These are phyloP conservation scores for Debaryomyces singareniensis DNA, from an alignment of 1,139 yeast species.

Conservation along the genomic window DNA sequence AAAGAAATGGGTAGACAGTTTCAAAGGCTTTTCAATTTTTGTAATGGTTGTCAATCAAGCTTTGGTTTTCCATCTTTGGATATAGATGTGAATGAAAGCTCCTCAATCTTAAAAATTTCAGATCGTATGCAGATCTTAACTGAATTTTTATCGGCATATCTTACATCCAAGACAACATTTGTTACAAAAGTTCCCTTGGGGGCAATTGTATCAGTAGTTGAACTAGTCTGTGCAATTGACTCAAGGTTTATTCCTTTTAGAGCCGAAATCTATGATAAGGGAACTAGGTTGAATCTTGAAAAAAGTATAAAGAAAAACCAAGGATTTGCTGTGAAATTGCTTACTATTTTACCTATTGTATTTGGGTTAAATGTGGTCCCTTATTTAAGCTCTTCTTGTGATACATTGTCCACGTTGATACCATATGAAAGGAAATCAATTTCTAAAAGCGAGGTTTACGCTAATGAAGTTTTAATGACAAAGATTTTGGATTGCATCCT, in stretches of 20 bases:
- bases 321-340: slow-evolving; percentile 33
- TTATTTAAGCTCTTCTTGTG: slow-evolving; percentile 40
- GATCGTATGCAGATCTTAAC: slow-evolving; percentile 42
- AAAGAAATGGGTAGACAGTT: slow-evolving; percentile 31
- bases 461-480: slow-evolving; percentile 25
- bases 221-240: slow-evolving; percentile 48
- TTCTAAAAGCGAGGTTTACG: slow-evolving; percentile 22
- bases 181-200: slow-evolving; percentile 56
- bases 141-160: slow-evolving; percentile 38
- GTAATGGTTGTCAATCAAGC: slow-evolving; percentile 14
- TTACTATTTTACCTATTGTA: slow-evolving; percentile 27
- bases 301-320: slow-evolving; percentile 41
- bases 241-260: slow-evolving; percentile 48
- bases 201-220: slow-evolving; percentile 39
- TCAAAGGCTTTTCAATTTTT: slow-evolving; percentile 23
- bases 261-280: slow-evolving; percentile 52
- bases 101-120: slow-evolving; percentile 44
- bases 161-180: slow-evolving; percentile 40
- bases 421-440: slow-evolving; percentile 41
- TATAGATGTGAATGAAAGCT: slow-evolving; percentile 53
- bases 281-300: slow-evolving; percentile 31
- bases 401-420: slow-evolving; percentile 48
- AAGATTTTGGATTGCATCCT: slow-evolving; percentile 24
- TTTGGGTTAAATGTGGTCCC: slow-evolving; percentile 45
- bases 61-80: slow-evolving; percentile 36